phyloP scores from a whole-genome alignment of 2,329 filamentous ascomycete genomes.

The Penicillium vulpinum region DNA sequence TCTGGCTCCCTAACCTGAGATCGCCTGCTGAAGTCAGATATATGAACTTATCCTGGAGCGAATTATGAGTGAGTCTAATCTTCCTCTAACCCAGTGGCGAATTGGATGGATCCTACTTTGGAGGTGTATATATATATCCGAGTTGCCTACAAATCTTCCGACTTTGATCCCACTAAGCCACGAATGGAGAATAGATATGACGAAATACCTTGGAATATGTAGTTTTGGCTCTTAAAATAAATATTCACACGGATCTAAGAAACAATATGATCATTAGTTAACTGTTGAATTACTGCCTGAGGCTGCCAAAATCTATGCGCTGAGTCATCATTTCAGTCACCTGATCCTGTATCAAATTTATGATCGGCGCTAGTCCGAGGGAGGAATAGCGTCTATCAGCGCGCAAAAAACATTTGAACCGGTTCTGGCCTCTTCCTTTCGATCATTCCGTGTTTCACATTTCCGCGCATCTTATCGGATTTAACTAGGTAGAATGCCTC shows the following conservation, averaged over 20 bases:
- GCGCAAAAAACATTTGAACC: constrained; percentile 10
- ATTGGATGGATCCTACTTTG: not conserved
- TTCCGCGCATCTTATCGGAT: constrained; percentile 11
- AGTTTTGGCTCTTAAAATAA: not conserved
- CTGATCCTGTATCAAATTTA: not conserved
- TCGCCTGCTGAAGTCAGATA: too few relatives aligned
- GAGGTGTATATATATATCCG: not conserved
- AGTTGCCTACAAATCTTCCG: not conserved
- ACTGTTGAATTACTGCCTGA: not conserved
- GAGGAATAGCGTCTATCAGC: constrained; percentile 4
- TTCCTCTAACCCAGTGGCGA: not conserved
- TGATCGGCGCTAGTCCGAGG: constrained; percentile 8
- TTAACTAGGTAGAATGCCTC: constrained; percentile 30
- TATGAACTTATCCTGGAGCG: not conserved
- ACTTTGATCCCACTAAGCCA: not conserved
- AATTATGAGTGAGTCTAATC: too few relatives aligned
- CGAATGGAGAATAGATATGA: not conserved
- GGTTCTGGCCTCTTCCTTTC: constrained; percentile 7
- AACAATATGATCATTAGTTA: not conserved
- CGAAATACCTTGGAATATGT: too few relatives aligned
- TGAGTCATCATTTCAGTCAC: not conserved
- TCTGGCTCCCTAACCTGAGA: not conserved
- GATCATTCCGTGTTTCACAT: not conserved
- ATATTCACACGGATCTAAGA: not conserved
- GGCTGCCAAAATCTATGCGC: not conserved